Evolutionary conservation across 306 rosid genomes (phyloP).

Genomic region (Glycine latifolia): DNA sequence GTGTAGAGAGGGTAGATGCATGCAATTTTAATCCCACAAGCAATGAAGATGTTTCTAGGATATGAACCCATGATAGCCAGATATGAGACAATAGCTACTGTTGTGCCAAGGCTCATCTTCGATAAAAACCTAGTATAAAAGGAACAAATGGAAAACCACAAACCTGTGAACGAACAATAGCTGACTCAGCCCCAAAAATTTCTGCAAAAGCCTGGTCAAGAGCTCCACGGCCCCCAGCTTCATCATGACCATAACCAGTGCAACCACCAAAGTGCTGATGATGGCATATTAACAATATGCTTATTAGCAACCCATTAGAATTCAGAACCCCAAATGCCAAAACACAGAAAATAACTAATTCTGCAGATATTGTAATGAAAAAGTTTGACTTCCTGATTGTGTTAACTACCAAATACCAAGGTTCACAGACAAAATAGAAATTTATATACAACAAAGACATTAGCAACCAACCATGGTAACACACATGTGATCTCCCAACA

Average conservation of each 20-base stretch:
- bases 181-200: slow-evolving; percentile 91
- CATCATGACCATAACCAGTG: slow-evolving; percentile 99
- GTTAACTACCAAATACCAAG: neutral
- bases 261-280: slow-evolving; percentile 91
- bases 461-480: slow-evolving; percentile 5
- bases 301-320: slow-evolving; percentile 30
- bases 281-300: slow-evolving; percentile 26
- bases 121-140: slow-evolving; percentile 17
- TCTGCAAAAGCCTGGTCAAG: slow-evolving; percentile 94
- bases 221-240: slow-evolving; percentile 96
- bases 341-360: neutral
- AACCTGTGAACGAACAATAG: slow-evolving; percentile 96
- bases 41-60: neutral
- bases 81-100: too few relatives aligned
- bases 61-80: neutral
- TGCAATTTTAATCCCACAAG: neutral
- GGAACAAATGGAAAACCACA: slow-evolving; percentile 38
- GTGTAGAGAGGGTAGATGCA: too few relatives aligned
- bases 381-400: neutral
- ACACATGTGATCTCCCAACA: neutral
- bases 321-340: neutral
- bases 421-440: neutral
- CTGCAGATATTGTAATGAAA: slow-evolving; percentile 8
- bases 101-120: neutral
- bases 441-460: slow-evolving; percentile 24